These are phyloP conservation scores for Cryphonectria nitschkei DNA, from an alignment of 2,329 filamentous ascomycete genomes.

Conservation along the genomic window DNA sequence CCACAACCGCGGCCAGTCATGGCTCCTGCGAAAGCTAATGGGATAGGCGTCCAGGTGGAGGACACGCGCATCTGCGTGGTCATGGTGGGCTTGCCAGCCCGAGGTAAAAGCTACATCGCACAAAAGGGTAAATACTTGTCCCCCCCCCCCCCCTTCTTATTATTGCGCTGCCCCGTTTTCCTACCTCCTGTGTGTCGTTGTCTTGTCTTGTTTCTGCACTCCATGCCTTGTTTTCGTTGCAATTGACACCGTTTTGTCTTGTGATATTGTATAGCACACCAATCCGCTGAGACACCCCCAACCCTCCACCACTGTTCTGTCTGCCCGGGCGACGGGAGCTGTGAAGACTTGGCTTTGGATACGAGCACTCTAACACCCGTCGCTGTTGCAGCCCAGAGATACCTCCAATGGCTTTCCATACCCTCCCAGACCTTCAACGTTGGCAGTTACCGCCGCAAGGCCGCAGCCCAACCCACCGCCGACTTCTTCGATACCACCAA, in stretches of 20 bases:
- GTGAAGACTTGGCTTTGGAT: conserved; percentile 24
- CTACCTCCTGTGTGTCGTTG: background rate
- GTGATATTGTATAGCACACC: conserved; percentile 24
- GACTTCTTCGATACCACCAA: conserved; percentile 96
- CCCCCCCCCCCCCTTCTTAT: background rate
- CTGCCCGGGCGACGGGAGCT: conserved; percentile 14
- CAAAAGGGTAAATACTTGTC: conserved; percentile 74
- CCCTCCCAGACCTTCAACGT: conserved; percentile 96
- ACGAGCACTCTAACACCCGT: conserved; percentile 30
- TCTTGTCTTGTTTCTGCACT: background rate
- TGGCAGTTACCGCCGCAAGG: conserved; percentile 88
- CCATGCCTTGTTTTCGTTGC: background rate
- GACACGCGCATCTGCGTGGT: conserved; percentile 97
- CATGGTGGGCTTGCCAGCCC: conserved; percentile 95
- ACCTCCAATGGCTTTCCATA: conserved; percentile 95
- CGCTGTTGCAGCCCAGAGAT: conserved; percentile 72
- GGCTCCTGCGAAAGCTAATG: conserved; percentile 58
- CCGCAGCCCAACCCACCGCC: conserved; percentile 86
- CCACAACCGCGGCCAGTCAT: conserved; percentile 39
- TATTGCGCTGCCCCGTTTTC: background rate
- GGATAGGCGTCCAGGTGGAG: conserved; percentile 82
- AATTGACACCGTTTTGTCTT: conserved; percentile 19
- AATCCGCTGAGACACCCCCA: conserved; percentile 26
- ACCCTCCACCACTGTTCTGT: conserved; percentile 18
- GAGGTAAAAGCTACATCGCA: conserved; percentile 96